Evolutionary conservation across 495 filamentous ascomycete species (phyloP), one percentile per base, ranked within the genome.

Genomic region (Diplogelasinospora grovesii): DNA sequence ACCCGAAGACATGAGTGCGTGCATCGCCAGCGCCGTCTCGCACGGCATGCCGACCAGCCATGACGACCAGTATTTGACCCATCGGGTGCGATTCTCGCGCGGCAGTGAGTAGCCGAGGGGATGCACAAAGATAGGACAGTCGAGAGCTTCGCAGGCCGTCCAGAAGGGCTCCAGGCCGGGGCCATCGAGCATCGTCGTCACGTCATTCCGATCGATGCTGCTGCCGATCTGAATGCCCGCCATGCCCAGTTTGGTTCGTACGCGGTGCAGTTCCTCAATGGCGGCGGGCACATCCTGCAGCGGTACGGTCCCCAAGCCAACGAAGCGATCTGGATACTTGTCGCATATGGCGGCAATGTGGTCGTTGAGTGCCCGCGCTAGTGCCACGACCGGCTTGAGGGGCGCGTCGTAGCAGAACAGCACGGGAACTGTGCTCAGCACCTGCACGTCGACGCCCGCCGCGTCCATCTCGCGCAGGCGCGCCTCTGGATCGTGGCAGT

Each of bases 201-300:
- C 26, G 30, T 45, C 36, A n/a, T n/a, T n/a, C n/a, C n/a, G n/a
- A n/a, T n/a, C n/a, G 16, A 49, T 36, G 23, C 44, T 49, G 18
- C 44, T 54, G 22, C 54, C 54, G 37, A 57, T 48, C 38, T 57
- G 54, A 25, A 57, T 45, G 11, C 54, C 54, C 10, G 35, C 38
- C 35, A 57, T 42, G 5, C 43, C 47, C 2, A 15, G 18, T 23
- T 41, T 11, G 24, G 5, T 9, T 13, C n/a, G 23, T 1, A 49
- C 3, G n/a, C 54, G 36, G 56, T 83, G 77, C 8, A 89, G 54
- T 21, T 87, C 65, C 7, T 67, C 72, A n/a, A 77, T 69, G 3
- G 84, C 82, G 3, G 71, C 71, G 8, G 66, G 64, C 0, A 85
- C 59, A 33, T 76, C 64, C 29, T 55, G 50, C 20, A 87, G 48